Evolutionary conservation across 108 stramenopile species (phyloP).

Genomic region (Pseudonitzschia pungens): DNA sequence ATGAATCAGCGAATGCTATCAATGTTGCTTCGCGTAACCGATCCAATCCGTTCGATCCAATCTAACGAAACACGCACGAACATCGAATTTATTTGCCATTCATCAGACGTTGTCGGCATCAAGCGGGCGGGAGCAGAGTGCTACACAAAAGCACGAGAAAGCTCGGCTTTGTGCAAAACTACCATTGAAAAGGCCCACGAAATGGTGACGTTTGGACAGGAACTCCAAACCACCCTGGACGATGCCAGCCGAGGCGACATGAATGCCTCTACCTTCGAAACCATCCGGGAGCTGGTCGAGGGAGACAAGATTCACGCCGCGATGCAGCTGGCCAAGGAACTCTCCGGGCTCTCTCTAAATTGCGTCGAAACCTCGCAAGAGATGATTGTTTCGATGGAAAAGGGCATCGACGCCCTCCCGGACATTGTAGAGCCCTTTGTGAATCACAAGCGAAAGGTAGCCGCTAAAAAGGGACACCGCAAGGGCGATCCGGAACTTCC

Average conservation of each 20-base stretch:
- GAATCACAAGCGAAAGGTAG: neutral
- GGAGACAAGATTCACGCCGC: neutral
- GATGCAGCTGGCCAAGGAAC: neutral
- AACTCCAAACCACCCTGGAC: conserved; percentile 7
- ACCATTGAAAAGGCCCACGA: conserved; percentile 6
- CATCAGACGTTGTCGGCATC: conserved; percentile 1
- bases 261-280: neutral
- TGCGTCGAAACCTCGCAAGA: conserved; percentile 1
- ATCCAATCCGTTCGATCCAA: neutral
- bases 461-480: neutral
- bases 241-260: neutral
- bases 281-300: conserved; percentile 1
- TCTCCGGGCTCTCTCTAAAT: neutral
- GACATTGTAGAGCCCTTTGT: conserved; percentile 3
- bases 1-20: too few species aligned
- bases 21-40: too few species aligned
- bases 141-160: conserved; percentile 6
- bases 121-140: conserved; percentile 5
- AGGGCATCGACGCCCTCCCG: conserved; percentile 4
- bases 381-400: conserved; percentile 8
- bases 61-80: neutral
- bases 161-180: neutral
- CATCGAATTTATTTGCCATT: neutral
- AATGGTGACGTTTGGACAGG: conserved; percentile 10
- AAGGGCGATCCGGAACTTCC: conserved; percentile 5